Conservation (phyloP, 2,329 filamentous ascomycete genomes). For the Graphilbum ipis-grandicollis region DNA sequence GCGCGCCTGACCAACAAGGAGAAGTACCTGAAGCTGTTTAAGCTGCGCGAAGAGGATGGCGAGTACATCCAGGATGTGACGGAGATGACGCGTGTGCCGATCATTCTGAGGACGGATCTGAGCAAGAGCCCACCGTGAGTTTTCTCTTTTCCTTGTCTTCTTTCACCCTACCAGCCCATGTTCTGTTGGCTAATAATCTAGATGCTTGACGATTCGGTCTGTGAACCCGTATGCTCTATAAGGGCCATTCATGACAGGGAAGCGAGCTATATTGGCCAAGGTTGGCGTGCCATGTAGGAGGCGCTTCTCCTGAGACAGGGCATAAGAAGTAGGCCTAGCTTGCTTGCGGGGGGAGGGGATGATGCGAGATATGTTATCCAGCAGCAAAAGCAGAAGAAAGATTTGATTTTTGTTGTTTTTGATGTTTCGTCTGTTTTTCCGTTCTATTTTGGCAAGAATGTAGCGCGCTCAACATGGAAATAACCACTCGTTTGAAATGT, state of each 20-base stretch:
- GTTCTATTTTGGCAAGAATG: too few relatives aligned
- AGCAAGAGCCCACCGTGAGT: constrained; percentile 99
- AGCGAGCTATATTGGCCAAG: too few relatives aligned
- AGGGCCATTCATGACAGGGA: too few relatives aligned
- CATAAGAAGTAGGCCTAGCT: too few relatives aligned
- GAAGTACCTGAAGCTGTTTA: constrained; percentile 85
- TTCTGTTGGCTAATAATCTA: constrained; percentile 19
- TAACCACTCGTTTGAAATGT: too few relatives aligned
- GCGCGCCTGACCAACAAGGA: constrained; percentile 79
- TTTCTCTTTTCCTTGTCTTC: not conserved
- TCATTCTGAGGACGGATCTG: constrained; percentile 95
- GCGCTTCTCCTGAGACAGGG: too few relatives aligned
- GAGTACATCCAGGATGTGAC: constrained; percentile 97
- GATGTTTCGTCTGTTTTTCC: too few relatives aligned
- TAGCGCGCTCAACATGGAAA: too few relatives aligned
- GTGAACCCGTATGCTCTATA: constrained; percentile 62
- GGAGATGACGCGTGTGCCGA: constrained; percentile 94
- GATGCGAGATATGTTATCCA: too few relatives aligned
- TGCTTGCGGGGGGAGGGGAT: too few relatives aligned
- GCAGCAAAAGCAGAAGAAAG: too few relatives aligned
- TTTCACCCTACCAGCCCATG: constrained; percentile 9
- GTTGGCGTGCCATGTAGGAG: too few relatives aligned
- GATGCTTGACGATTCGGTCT: constrained; percentile 69
- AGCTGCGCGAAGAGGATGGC: constrained; percentile 76
- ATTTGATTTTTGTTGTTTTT: not conserved